phyloP scores from a whole-genome alignment of 2,329 filamentous ascomycete species.

The Myriosclerotinia curreyana region DNA sequence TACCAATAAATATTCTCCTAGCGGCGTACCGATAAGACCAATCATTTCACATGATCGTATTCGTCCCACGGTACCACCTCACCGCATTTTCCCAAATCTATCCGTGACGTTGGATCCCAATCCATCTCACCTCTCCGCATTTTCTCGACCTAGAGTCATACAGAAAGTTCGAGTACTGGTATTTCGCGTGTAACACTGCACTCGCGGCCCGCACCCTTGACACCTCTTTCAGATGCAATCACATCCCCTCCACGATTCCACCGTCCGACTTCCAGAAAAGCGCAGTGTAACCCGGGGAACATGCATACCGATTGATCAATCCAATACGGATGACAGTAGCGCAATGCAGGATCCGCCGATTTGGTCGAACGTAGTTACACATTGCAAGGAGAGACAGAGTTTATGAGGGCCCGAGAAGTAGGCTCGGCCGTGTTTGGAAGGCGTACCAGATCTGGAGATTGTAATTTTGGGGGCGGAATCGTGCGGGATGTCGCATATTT shows the following conservation, averaged over 20 bases:
- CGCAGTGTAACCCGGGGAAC: slow-evolving; percentile 10
- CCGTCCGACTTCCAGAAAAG: slow-evolving; percentile 6
- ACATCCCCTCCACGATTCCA: slow-evolving; percentile 6
- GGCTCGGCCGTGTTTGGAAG: slow-evolving; percentile 11
- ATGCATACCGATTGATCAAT: slow-evolving; percentile 14
- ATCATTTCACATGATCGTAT: slow-evolving; percentile 22
- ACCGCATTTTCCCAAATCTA: neutral
- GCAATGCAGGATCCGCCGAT: slow-evolving; percentile 17
- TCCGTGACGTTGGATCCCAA: slow-evolving; percentile 10
- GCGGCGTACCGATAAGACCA: slow-evolving; percentile 5
- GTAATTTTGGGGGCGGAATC: slow-evolving; percentile 19
- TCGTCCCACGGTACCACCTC: slow-evolving; percentile 20
- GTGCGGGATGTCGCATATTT: slow-evolving; percentile 17
- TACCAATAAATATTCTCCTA: slow-evolving; percentile 20
- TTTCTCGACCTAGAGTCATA: neutral
- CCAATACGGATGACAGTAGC: slow-evolving; percentile 14
- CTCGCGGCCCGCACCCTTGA: slow-evolving; percentile 15
- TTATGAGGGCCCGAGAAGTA: neutral
- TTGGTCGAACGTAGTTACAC: slow-evolving; percentile 16
- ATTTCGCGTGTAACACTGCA: slow-evolving; percentile 14
- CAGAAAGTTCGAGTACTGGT: slow-evolving; percentile 7
- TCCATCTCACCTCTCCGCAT: slow-evolving; percentile 13
- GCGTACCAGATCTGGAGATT: slow-evolving; percentile 14
- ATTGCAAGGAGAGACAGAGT: slow-evolving; percentile 17
- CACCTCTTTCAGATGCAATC: slow-evolving; percentile 12